Base-by-base conservation (phyloP, 73 alveolate species). In the Symbiodinium pilosum region DNA sequence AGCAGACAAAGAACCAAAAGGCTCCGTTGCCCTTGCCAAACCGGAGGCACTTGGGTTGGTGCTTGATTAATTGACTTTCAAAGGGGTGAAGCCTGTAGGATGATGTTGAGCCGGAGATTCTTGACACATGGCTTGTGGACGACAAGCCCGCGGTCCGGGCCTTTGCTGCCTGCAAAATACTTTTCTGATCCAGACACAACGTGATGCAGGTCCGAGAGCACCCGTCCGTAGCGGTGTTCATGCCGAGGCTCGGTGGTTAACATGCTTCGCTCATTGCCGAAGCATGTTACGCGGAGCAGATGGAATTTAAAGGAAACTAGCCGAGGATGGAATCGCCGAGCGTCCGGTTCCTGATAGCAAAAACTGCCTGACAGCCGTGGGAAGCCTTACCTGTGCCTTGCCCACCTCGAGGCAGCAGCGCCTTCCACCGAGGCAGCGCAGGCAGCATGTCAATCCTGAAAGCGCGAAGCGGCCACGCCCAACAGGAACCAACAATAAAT, bases 51-150 rank as follows among this genome's bases (percentile, higher is more conserved):
- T 54, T 54, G 71, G 71, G 16, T 21, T 12, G 26, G 2, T 30
- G 71, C 71, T 54, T 12, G 71, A 1, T 3, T 54, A 30, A 54
- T 30, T 26, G 59, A 47, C 14, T 6, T 47, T 47, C 59, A 47
- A 47, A 14, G 59, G 14, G 59, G 6, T 64, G 40, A 64, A 64
- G n/a, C n/a, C 34, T 64, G 6, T 34, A 20, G 40, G 38, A 38
- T 12, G 21, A 20, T 36, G 75, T 4, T 43, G 73, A 40, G 86
- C 87, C 47, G 6, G 95, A 81, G 28, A 88, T 88, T 30, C 56
- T 88, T 28, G 95, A 88, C 30, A 88, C 95, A 68, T 88, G 95
- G 95, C 87, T 88, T 44, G 16, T 88, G 34, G 47, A 64, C 36
- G 71, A 88, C 87, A 88, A 88, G 95, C 95, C 95, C 32, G 95